phyloP scores from a whole-genome alignment of 169 alveolate genomes.

The Theileria annulata region DNA sequence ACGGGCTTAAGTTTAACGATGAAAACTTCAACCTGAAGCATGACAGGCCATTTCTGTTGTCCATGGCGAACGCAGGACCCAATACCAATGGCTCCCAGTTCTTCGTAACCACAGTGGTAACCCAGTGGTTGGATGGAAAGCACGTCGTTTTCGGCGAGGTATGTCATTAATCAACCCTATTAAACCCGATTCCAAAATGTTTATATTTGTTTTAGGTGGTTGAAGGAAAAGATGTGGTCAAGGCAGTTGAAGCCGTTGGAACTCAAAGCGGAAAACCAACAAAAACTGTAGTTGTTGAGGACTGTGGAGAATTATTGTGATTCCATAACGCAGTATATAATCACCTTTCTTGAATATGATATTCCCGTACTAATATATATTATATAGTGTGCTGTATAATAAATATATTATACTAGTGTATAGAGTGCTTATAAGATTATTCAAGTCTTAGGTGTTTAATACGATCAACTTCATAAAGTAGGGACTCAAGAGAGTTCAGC shows the following conservation, averaged over 20 bases:
- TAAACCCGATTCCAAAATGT: not conserved
- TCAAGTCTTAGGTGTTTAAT: too few species aligned
- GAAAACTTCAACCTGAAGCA: conserved; percentile 93
- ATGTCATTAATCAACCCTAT: not conserved
- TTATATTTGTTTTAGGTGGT: conserved; percentile 15
- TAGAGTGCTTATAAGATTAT: too few species aligned
- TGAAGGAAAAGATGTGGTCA: conserved; percentile 90
- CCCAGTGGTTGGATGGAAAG: conserved; percentile 95
- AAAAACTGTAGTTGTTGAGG: conserved; percentile 85
- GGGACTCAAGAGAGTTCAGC: not conserved
- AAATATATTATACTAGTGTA: too few species aligned
- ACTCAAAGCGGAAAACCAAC: conserved; percentile 87
- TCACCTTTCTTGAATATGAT: too few species aligned
- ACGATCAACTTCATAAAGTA: too few species aligned
- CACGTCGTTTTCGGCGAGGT: conserved; percentile 97
- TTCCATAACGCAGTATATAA: too few species aligned
- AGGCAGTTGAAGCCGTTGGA: conserved; percentile 90
- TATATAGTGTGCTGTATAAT: too few species aligned
- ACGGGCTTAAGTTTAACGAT: conserved; percentile 92
- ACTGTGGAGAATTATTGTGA: conserved; percentile 90
- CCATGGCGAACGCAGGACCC: conserved; percentile 98
- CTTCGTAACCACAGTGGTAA: conserved; percentile 91
- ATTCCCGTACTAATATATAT: too few species aligned
- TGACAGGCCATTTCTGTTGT: conserved; percentile 89
- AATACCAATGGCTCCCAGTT: conserved; percentile 97